Evolutionary conservation across 179 eudicot genomes (phyloP).

Genomic region (Gypsophila paniculata): DNA sequence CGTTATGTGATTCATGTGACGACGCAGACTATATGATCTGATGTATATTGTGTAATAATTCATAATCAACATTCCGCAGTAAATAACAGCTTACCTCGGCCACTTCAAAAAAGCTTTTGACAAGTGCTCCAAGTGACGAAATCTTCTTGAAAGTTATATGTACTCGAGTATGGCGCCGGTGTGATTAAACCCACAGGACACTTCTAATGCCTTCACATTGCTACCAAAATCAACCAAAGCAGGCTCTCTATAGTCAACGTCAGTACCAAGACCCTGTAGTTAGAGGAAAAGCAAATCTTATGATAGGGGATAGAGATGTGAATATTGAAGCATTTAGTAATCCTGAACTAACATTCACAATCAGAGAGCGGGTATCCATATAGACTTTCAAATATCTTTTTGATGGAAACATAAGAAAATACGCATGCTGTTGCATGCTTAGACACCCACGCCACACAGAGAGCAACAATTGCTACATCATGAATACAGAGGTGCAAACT

Average conservation of each 20-base stretch:
- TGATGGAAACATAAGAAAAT: too few relatives aligned
- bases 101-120: not conserved
- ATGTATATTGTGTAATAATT: not conserved
- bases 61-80: not conserved
- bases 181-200: constrained; percentile 96
- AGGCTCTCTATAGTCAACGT: constrained; percentile 72
- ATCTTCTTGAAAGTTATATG: constrained; percentile 9
- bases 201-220: constrained; percentile 63
- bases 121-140: not conserved
- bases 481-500: not conserved
- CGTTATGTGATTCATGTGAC: constrained; percentile 6
- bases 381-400: too few relatives aligned
- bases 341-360: not conserved
- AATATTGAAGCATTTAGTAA: not conserved
- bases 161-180: constrained; percentile 70
- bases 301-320: not conserved
- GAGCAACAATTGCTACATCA: too few relatives aligned
- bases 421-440: too few relatives aligned
- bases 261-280: constrained; percentile 78
- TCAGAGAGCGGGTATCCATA: not conserved
- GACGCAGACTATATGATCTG: not conserved
- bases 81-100: constrained; percentile 19
- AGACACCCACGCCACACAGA: too few relatives aligned
- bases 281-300: not conserved
- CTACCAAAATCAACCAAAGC: constrained; percentile 45